Percentiles rank a stretch among this genome's conserved stretches.
These are phyloP conservation scores for Falciphora oryzae DNA, from an alignment of 2,329 filamentous ascomycete species.

Conservation along the genomic window DNA sequence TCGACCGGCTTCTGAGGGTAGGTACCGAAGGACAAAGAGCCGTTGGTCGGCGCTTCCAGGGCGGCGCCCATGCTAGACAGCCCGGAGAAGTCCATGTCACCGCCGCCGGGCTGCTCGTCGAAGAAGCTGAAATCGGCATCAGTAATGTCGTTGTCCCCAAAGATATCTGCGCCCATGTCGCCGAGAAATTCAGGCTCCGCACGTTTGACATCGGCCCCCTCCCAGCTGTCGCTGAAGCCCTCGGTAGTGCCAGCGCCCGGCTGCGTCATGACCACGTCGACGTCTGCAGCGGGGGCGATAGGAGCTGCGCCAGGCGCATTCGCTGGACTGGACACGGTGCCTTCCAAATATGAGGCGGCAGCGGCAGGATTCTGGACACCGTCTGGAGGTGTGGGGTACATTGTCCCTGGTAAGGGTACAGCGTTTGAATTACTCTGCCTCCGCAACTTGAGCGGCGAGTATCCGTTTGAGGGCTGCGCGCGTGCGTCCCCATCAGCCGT, in stretches of 20 bases:
- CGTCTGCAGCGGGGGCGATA: conserved; percentile 27
- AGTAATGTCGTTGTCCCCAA: conserved; percentile 68
- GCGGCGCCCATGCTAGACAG: neutral
- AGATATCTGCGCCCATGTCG: conserved; percentile 63
- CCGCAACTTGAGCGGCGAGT: conserved; percentile 47
- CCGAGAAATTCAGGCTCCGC: conserved; percentile 55
- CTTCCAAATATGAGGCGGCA: conserved; percentile 52
- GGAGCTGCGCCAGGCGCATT: conserved; percentile 30
- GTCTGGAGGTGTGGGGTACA: conserved; percentile 70
- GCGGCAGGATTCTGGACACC: conserved; percentile 49
- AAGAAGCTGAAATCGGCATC: conserved; percentile 84
- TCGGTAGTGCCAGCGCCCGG: conserved; percentile 20
- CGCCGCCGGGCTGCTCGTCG: conserved; percentile 51
- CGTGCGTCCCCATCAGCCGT: conserved; percentile 35
- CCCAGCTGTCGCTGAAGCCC: conserved; percentile 34
- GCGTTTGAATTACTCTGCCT: conserved; percentile 39
- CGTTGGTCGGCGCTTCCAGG: neutral
- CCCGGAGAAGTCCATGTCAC: conserved; percentile 8
- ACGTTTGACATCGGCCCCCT: conserved; percentile 36
- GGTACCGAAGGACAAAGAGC: neutral
- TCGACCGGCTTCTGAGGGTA: conserved; percentile 8
- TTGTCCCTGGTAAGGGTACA: conserved; percentile 37
- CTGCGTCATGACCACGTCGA: conserved; percentile 29
- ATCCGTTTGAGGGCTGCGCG: conserved; percentile 37
- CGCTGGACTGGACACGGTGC: conserved; percentile 48